phyloP scores from a whole-genome alignment of 352 stramenopile genomes.

The Stramenopiles sp. region DNA sequence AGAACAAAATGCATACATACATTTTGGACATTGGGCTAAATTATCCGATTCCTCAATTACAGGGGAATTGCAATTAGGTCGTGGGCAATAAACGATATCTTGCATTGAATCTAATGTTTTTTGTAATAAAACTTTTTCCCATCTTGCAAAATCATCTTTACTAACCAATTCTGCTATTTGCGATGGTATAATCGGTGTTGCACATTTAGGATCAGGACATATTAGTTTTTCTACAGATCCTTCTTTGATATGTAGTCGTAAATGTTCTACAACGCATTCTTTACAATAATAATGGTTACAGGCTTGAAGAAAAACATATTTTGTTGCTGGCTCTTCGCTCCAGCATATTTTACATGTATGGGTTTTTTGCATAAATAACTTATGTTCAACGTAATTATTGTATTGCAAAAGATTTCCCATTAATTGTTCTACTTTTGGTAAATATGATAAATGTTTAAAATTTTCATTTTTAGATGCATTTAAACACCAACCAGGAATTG shows the following conservation, averaged over 20 bases:
- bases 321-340: not conserved
- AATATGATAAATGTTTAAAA: no score
- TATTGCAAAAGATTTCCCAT: not conserved
- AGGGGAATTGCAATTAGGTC: not conserved
- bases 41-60: not conserved
- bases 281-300: not conserved
- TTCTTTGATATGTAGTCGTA: not conserved
- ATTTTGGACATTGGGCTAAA: not conserved
- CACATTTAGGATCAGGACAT: not conserved
- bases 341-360: not conserved
- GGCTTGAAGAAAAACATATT: not conserved
- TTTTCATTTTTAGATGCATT: not conserved
- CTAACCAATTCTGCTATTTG: not conserved
- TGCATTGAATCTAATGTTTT: not conserved
- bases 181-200: not conserved
- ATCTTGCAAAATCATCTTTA: not conserved
- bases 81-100: not conserved
- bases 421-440: not conserved
- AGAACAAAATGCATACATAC: not conserved
- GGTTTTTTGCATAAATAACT: not conserved
- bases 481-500: not conserved
- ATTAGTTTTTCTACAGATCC: not conserved
- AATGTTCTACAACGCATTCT: not conserved
- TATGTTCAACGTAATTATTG: not conserved
- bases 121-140: not conserved